phyloP scores from a whole-genome alignment of 345 rosid genomes.

The Citrus glauca region DNA sequence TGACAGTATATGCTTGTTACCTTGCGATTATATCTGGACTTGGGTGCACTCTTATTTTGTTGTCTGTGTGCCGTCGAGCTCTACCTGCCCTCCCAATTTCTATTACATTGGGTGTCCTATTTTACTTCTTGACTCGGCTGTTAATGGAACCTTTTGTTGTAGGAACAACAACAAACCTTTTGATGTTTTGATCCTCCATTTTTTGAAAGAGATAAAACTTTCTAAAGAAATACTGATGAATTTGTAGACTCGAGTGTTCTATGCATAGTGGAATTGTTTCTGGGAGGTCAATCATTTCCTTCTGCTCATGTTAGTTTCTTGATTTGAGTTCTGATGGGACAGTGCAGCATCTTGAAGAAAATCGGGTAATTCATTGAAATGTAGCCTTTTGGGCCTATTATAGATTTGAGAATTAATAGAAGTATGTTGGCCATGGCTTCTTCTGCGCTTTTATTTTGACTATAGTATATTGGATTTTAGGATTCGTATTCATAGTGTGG shows the following conservation, averaged over 20 bases:
- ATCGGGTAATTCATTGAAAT: constrained; percentile 8
- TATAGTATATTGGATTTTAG: not conserved
- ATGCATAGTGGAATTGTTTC: constrained; percentile 3
- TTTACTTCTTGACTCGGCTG: constrained; percentile 90
- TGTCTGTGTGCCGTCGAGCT: constrained; percentile 75
- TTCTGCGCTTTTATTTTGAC: not conserved
- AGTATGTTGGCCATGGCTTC: not conserved
- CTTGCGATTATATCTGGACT: constrained; percentile 95
- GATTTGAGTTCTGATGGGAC: not conserved
- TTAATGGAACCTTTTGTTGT: constrained; percentile 94
- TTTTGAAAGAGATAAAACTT: constrained; percentile 13
- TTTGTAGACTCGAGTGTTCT: constrained; percentile 11
- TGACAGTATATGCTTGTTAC: constrained; percentile 97
- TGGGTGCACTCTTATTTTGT: constrained; percentile 92
- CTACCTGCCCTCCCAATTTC: constrained; percentile 97
- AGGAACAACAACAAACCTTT: constrained; percentile 65
- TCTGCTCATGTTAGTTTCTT: not conserved
- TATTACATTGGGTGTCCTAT: constrained; percentile 71
- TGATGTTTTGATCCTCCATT: constrained; percentile 59
- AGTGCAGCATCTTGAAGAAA: not conserved
- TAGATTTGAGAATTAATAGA: not conserved
- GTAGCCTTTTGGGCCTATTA: constrained; percentile 2
- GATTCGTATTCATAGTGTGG: not conserved
- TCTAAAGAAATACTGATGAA: constrained; percentile 8
- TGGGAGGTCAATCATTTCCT: not conserved